Evolutionary conservation across 2,329 filamentous ascomycete genomes (phyloP).

Genomic region (Chalara sp.): DNA sequence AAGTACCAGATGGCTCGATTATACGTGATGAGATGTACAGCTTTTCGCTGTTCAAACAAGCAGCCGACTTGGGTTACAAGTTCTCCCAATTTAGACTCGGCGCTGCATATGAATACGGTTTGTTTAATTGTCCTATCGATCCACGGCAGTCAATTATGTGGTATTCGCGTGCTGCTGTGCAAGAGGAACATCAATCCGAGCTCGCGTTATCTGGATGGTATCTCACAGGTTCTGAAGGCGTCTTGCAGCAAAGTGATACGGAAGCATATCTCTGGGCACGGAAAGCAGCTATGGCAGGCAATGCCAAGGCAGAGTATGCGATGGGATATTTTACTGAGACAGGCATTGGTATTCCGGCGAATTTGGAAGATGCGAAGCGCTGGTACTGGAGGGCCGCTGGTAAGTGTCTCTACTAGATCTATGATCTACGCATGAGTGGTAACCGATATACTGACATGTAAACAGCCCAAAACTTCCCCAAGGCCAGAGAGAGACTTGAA

Average conservation of each 20-base stretch:
- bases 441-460: not conserved
- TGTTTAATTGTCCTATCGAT: slow-evolving; percentile 77
- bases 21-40: slow-evolving; percentile 79
- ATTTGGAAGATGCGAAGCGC: slow-evolving; percentile 89
- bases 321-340: slow-evolving; percentile 98
- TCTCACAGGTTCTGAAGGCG: slow-evolving; percentile 80
- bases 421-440: too few species aligned
- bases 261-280: slow-evolving; percentile 97
- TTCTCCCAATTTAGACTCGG: slow-evolving; percentile 89
- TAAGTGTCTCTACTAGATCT: slow-evolving; percentile 44
- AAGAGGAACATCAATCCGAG: slow-evolving; percentile 92
- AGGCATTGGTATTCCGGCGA: slow-evolving; percentile 80
- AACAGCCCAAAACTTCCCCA: slow-evolving; percentile 86
- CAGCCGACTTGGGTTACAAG: slow-evolving; percentile 86
- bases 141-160: slow-evolving; percentile 81
- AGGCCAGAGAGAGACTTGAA: slow-evolving; percentile 86
- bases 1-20: slow-evolving; percentile 57
- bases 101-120: slow-evolving; percentile 81
- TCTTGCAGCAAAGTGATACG: slow-evolving; percentile 85
- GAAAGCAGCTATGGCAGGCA: slow-evolving; percentile 80
- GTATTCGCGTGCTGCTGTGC: slow-evolving; percentile 86
- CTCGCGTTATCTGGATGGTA: slow-evolving; percentile 88
- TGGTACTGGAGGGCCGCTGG: slow-evolving; percentile 98
- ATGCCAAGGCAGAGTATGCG: slow-evolving; percentile 93
- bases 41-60: slow-evolving; percentile 73